Percentiles rank a stretch among this genome's conserved stretches.
Conservation (phyloP, 2,329 filamentous ascomycete species). For the Aspergillus fructus region DNA sequence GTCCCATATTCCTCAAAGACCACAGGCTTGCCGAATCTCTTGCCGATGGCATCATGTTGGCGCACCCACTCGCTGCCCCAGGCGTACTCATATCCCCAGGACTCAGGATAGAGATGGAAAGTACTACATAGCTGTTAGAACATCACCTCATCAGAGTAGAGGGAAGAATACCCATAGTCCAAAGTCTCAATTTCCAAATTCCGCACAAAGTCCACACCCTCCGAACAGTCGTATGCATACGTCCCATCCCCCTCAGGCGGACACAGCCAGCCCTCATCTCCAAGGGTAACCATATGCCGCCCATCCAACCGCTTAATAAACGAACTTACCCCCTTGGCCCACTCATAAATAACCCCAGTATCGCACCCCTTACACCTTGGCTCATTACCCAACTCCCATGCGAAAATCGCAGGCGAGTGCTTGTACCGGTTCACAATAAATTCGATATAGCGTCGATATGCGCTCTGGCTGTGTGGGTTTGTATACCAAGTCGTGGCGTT, state of each 20-base stretch:
- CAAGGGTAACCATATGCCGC: conserved; percentile 62
- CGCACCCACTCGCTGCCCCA: conserved; percentile 50
- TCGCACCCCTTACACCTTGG: conserved; percentile 62
- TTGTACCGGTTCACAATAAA: conserved; percentile 60
- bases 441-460: conserved; percentile 63
- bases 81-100: conserved; percentile 21
- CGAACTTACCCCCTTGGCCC: conserved; percentile 48
- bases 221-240: conserved; percentile 52
- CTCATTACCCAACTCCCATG: conserved; percentile 69
- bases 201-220: conserved; percentile 53
- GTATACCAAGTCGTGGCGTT: conserved; percentile 58
- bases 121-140: neutral
- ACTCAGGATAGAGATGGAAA: conserved; percentile 51
- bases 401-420: conserved; percentile 59
- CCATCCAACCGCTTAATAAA: conserved; percentile 55
- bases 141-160: too few species aligned
- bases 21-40: conserved; percentile 35
- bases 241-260: conserved; percentile 45
- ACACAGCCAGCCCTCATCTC: conserved; percentile 57
- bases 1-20: conserved; percentile 41
- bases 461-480: conserved; percentile 50
- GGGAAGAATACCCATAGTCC: conserved; percentile 31
- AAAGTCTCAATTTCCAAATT: conserved; percentile 57
- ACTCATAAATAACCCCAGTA: conserved; percentile 58
- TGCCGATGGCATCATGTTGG: conserved; percentile 42